Base-by-base conservation (phyloP, 768 basidiomycete species). In the Mycena indigotica region DNA sequence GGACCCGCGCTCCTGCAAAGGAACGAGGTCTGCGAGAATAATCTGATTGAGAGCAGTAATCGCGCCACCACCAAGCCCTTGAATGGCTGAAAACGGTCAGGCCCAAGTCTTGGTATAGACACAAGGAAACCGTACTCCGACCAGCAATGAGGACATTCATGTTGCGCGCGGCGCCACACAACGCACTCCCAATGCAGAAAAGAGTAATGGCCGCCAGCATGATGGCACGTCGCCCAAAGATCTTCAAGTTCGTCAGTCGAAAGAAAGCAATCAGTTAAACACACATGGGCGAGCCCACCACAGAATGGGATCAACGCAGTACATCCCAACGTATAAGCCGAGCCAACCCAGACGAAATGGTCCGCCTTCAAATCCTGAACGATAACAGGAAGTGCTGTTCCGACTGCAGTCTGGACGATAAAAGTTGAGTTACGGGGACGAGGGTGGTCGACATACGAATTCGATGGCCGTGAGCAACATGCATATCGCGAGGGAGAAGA, bases 1-100 rank as follows among this genome's bases (percentile, higher is more conserved):
- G 1, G 61, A 32, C 3, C 82, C 81, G 3, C 82, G 74, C 50
- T 80, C 77, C 26, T 66, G 50, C 17, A 84, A 69, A 5, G 80
- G 73, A n/a, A 82, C 77, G 2, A 84, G 65, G 60, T 84, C 81
- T 17, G 73, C 69, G 6, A 80, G 57, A 52, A 83, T 70, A 50
- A 82, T 80, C 13, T 73, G 72, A 2, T 69, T 66, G 16, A 76
- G 57, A 10, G 75, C 66, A 26, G 73, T 62, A 19, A 80, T 75
- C 5, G 70, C 73, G 2, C 80, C 80, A 4, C 71, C 72, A 6
- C 78, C 78, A 2, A 75, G 53, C 3, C 76, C 77, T 58, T 77
- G 76, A 46, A 77, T 53, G 21, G 70, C 75, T 75, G 40, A 3
- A 39, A 52, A 38, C 35, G 35, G 12, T 10, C n/a, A 10, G n/a